phyloP scores from a whole-genome alignment of 2,329 filamentous ascomycete species.

The Cladosporium sp. region DNA sequence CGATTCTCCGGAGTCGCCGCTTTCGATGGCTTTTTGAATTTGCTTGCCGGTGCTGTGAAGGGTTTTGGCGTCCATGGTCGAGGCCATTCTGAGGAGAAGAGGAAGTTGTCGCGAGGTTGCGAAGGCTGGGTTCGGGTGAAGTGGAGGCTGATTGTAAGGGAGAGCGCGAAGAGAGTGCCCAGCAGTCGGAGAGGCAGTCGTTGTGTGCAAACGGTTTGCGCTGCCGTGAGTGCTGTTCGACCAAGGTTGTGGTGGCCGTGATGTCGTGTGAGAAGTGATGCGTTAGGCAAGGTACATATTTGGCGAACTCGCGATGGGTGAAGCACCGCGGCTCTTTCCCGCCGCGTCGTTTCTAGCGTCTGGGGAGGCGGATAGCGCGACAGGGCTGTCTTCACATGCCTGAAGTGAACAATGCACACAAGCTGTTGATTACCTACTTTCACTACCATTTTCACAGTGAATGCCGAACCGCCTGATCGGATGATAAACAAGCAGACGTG shows the following conservation, averaged over 20 bases:
- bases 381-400: too few relatives aligned
- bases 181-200: too few relatives aligned
- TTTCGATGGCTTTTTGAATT: slow-evolving; percentile 71
- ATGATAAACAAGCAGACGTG: too few relatives aligned
- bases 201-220: background rate
- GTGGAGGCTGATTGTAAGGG: too few relatives aligned
- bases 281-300: too few relatives aligned
- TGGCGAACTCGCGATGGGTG: background rate
- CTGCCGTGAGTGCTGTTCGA: background rate
- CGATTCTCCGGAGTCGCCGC: slow-evolving; percentile 68
- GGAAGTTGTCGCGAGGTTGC: background rate
- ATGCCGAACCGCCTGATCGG: too few relatives aligned
- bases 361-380: too few relatives aligned
- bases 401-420: too few relatives aligned
- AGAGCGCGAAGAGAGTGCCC: too few relatives aligned
- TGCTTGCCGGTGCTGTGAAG: slow-evolving; percentile 73
- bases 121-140: background rate
- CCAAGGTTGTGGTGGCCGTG: background rate
- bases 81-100: background rate
- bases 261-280: background rate
- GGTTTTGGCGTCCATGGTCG: slow-evolving; percentile 73
- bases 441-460: too few relatives aligned
- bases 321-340: background rate
- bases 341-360: background rate
- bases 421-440: too few relatives aligned